Conservation (phyloP, 2,329 filamentous ascomycete species). For the Fusarium pseudograminearum region DNA sequence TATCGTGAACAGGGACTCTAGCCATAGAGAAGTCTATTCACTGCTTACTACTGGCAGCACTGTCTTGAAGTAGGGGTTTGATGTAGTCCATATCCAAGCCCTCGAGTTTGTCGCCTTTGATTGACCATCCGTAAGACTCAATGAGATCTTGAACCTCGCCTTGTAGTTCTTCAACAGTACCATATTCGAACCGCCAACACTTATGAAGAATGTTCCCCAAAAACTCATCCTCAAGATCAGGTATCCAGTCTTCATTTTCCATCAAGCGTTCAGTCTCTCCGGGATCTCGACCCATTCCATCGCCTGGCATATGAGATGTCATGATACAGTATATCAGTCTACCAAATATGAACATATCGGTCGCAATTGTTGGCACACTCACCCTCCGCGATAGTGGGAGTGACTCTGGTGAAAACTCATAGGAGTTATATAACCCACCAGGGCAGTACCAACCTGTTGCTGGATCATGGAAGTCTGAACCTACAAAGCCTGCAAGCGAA, state of each 20-base stretch:
- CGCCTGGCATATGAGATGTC: background rate
- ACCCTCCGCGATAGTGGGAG: background rate
- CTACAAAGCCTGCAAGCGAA: background rate
- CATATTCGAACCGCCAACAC: background rate
- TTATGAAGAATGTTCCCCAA: background rate
- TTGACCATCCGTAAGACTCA: background rate
- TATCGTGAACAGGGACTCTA: no score
- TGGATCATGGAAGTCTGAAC: background rate
- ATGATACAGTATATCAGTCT: background rate
- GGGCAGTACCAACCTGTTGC: background rate
- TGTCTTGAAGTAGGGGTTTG: background rate
- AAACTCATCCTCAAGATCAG: constrained; percentile 1
- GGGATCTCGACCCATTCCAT: background rate
- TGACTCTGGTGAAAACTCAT: background rate
- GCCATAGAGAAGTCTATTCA: background rate
- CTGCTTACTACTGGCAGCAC: background rate
- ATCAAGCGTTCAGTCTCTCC: background rate
- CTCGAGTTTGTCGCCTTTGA: background rate
- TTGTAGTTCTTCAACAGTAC: background rate
- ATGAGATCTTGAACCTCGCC: background rate
- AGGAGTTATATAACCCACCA: background rate
- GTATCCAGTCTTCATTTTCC: background rate
- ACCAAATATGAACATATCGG: constrained; percentile 2
- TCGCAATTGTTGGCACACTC: background rate
- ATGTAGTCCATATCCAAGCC: background rate